Conservation (phyloP, 306 rosid species). For the Abrus pulchellus region DNA sequence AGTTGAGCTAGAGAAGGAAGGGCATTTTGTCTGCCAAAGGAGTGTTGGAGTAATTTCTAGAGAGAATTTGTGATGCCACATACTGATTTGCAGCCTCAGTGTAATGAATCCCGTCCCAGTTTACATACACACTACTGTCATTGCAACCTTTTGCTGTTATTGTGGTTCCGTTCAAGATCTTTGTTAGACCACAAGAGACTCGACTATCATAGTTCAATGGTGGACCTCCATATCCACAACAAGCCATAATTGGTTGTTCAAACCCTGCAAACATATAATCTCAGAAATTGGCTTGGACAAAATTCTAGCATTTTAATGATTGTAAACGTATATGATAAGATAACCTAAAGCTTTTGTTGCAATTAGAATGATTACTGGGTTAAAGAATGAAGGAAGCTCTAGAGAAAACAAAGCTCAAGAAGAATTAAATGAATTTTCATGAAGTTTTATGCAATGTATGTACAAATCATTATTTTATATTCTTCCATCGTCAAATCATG, state of each 20-base stretch:
- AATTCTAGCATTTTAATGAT: not conserved
- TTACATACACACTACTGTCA: conserved; percentile 65
- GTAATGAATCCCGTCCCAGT: conserved; percentile 89
- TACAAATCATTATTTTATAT: not conserved
- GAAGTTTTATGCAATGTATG: not conserved
- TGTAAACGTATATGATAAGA: not conserved
- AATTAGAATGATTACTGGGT: not conserved
- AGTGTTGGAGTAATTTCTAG: conserved; percentile 69
- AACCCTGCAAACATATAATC: conserved; percentile 59
- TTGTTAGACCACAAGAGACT: conserved; percentile 69
- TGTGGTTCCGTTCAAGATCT: conserved; percentile 65
- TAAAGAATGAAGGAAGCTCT: not conserved
- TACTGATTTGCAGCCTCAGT: conserved; percentile 78
- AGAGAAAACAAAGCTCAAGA: conserved; percentile 2
- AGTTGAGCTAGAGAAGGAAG: conserved; percentile 65
- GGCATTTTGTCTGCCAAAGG: conserved; percentile 68
- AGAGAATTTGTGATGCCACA: conserved; percentile 76
- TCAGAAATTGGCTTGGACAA: not conserved
- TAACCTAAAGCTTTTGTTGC: not conserved
- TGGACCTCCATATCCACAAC: conserved; percentile 88
- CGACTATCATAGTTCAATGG: conserved; percentile 70
- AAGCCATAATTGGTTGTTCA: conserved; percentile 77
- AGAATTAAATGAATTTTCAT: not conserved
- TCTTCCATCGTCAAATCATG: conserved; percentile 3
- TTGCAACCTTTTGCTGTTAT: conserved; percentile 69